Evolutionary conservation across 192 early-diverging fungal species (phyloP).

Genomic region (Backusella tarrabulga): DNA sequence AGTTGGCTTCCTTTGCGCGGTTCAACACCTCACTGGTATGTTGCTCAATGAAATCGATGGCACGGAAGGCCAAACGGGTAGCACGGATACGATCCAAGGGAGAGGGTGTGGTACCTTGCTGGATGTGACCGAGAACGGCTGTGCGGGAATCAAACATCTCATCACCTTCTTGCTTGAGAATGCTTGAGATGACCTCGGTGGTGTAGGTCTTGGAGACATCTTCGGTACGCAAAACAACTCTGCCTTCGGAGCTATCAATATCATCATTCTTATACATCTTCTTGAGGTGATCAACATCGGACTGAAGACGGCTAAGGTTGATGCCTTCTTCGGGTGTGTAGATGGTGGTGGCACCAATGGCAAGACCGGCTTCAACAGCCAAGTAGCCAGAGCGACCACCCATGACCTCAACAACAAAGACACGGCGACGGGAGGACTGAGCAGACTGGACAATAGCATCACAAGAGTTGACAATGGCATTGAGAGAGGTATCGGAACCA

Average conservation of each 20-base stretch:
- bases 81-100: constrained; percentile 97
- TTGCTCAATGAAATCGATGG: constrained; percentile 82
- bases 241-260: constrained; percentile 71
- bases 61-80: constrained; percentile 77
- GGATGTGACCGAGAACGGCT: constrained; percentile 90
- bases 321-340: constrained; percentile 96
- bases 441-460: constrained; percentile 94
- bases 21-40: constrained; percentile 54
- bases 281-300: constrained; percentile 80
- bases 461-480: constrained; percentile 87
- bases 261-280: constrained; percentile 78
- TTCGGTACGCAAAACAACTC: constrained; percentile 82
- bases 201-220: constrained; percentile 79
- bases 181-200: constrained; percentile 82
- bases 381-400: constrained; percentile 95
- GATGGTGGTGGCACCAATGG: constrained; percentile 83
- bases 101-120: constrained; percentile 91
- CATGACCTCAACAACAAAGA: constrained; percentile 97
- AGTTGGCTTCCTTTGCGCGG: constrained; percentile 40
- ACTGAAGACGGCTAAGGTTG: constrained; percentile 73
- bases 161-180: constrained; percentile 84
- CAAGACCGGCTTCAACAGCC: constrained; percentile 82
- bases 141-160: constrained; percentile 90
- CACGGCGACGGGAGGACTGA: constrained; percentile 83
- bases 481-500: constrained; percentile 93